Conservation (phyloP, 2,329 filamentous ascomycete genomes). For the Cyanodermella asteris region DNA sequence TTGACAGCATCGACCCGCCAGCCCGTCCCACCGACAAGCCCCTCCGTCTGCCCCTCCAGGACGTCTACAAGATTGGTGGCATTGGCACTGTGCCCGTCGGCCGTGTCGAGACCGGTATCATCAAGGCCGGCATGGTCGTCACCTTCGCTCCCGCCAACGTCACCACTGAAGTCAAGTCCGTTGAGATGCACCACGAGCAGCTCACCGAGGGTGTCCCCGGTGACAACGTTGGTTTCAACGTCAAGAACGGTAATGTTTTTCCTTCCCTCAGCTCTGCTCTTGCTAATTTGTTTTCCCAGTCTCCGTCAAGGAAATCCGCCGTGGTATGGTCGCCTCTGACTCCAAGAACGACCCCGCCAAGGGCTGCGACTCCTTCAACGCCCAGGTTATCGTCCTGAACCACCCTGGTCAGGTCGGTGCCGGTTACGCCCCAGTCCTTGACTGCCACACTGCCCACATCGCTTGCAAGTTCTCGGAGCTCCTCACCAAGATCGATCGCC, state of each 20-base stretch:
- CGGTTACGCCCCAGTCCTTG: conserved; percentile 95
- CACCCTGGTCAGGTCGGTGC: conserved; percentile 98
- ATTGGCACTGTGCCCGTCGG: conserved; percentile 99
- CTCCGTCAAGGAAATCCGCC: conserved; percentile 99
- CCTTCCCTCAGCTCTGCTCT: too few relatives aligned
- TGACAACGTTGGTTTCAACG: conserved; percentile 99
- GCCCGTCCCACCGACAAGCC: conserved; percentile 95
- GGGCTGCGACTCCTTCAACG: conserved; percentile 85
- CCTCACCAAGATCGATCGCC: conserved; percentile 98
- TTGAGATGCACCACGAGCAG: conserved; percentile 99
- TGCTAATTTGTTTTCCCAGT: too few relatives aligned
- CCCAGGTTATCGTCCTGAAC: conserved; percentile 99
- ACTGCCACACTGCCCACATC: conserved; percentile 99
- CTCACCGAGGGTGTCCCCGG: conserved; percentile 82
- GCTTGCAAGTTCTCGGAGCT: conserved; percentile 99
- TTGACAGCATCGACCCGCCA: conserved; percentile 85
- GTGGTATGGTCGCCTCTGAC: conserved; percentile 99
- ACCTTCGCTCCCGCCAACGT: conserved; percentile 97
- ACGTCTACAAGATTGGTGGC: conserved; percentile 99
- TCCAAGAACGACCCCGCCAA: conserved; percentile 97
- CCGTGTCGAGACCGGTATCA: conserved; percentile 98
- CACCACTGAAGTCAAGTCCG: conserved; percentile 99
- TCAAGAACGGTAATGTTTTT: too few relatives aligned
- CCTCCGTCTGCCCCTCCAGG: conserved; percentile 98
- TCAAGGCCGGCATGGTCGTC: conserved; percentile 57